Conservation (phyloP, 1,139 yeast genomes). For the Kluyveromyces sp. region DNA sequence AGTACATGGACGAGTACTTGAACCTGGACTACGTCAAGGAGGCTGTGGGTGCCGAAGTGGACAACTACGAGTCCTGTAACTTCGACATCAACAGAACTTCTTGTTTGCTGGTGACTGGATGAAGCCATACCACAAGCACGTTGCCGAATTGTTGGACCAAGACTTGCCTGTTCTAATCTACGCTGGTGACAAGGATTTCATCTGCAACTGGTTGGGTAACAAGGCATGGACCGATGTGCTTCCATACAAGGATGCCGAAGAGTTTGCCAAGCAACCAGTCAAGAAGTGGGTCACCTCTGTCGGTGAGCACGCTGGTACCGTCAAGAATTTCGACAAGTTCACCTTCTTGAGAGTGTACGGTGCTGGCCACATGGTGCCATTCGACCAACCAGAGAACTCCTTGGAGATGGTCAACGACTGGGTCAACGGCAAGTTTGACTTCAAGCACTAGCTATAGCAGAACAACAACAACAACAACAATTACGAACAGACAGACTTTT, state of each 20-base stretch:
- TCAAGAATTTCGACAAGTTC: conserved; percentile 44
- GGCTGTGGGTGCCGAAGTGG: conserved; percentile 90
- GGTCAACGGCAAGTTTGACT: conserved; percentile 46
- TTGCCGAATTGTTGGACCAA: conserved; percentile 46
- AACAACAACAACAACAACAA: background rate
- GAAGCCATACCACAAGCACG: conserved; percentile 70
- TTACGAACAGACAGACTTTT: no score
- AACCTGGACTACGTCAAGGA: conserved; percentile 62
- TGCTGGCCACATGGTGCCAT: conserved; percentile 70
- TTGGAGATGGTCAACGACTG: conserved; percentile 75
- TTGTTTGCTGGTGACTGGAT: conserved; percentile 86
- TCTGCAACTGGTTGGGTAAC: conserved; percentile 84
- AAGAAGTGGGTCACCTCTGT: conserved; percentile 31
- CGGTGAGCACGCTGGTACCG: conserved; percentile 51
- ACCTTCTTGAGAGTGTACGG: conserved; percentile 52
- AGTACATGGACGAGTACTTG: conserved; percentile 59
- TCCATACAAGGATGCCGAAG: conserved; percentile 56
- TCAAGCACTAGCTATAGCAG: conserved; percentile 6
- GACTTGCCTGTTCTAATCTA: conserved; percentile 65
- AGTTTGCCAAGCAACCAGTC: conserved; percentile 39
- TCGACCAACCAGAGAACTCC: conserved; percentile 63
- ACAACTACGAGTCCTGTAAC: conserved; percentile 75
- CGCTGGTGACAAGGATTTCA: conserved; percentile 83
- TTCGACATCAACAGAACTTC: conserved; percentile 75
- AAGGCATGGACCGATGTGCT: conserved; percentile 71